Evolutionary conservation across 805 yeast species (phyloP).

Genomic region (Metschnikowia peoriensis): DNA sequence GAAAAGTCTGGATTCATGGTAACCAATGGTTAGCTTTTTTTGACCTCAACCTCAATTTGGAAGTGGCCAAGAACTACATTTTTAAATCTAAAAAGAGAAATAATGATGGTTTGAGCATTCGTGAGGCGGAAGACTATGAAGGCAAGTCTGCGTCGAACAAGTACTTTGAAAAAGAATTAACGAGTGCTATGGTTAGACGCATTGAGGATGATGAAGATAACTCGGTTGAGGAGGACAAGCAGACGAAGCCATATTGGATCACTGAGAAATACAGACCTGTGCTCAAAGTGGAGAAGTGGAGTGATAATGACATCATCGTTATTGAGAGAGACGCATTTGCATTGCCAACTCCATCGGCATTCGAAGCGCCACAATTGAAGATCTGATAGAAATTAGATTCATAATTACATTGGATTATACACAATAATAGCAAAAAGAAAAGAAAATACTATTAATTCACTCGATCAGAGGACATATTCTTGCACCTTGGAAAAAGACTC

Average conservation of each 20-base stretch:
- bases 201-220: conserved; percentile 30
- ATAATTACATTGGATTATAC: not conserved
- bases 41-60: conserved; percentile 59
- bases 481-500: conserved; percentile 67
- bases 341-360: conserved; percentile 60
- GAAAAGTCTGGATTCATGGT: conserved; percentile 83
- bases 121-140: conserved; percentile 26
- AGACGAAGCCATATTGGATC: conserved; percentile 60
- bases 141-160: conserved; percentile 7
- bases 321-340: conserved; percentile 73
- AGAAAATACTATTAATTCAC: not conserved
- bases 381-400: conserved; percentile 3
- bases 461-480: conserved; percentile 34
- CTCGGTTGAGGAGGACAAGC: conserved; percentile 18
- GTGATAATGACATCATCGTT: conserved; percentile 58
- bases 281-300: conserved; percentile 56
- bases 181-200: conserved; percentile 9
- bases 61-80: conserved; percentile 34
- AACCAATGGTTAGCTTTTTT: conserved; percentile 76
- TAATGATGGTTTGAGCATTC: conserved; percentile 40
- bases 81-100: conserved; percentile 39
- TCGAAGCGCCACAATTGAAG: conserved; percentile 44
- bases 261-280: conserved; percentile 75
- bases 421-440: not conserved
- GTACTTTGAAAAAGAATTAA: conserved; percentile 12